Evolutionary conservation across 257 asterid genomes (phyloP).

Genomic region (Phtheirospermum japonicum): DNA sequence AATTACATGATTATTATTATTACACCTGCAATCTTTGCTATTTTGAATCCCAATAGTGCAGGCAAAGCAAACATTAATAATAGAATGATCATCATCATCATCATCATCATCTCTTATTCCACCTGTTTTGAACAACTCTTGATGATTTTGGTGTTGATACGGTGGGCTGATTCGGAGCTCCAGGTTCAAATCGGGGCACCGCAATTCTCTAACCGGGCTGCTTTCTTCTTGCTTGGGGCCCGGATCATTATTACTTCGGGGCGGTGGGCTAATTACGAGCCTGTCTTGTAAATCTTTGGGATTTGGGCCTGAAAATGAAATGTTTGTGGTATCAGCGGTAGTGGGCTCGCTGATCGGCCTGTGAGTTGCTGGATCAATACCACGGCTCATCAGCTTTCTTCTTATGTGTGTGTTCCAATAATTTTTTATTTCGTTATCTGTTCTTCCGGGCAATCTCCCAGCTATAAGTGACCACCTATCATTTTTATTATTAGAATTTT

Average conservation of each 20-base stretch:
- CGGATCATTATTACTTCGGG: not conserved
- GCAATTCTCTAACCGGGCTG: slow-evolving; percentile 35
- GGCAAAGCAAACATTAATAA: slow-evolving; percentile 49
- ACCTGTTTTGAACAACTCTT: no score
- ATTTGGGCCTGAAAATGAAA: slow-evolving; percentile 44
- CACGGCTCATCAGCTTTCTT: slow-evolving; percentile 73
- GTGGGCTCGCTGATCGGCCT: slow-evolving; percentile 47
- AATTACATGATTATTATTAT: slow-evolving; percentile 6
- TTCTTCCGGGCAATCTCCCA: slow-evolving; percentile 85
- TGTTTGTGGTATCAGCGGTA: slow-evolving; percentile 31
- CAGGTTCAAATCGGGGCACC: slow-evolving; percentile 82
- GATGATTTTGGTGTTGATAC: no score
- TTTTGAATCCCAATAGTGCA: slow-evolving; percentile 66
- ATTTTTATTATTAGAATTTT: no score
- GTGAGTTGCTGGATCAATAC: slow-evolving; percentile 85
- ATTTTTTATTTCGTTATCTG: slow-evolving; percentile 92
- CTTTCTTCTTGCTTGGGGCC: slow-evolving; percentile 26
- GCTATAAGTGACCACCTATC: slow-evolving; percentile 98
- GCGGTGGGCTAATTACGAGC: not conserved
- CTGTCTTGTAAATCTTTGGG: slow-evolving; percentile 16
- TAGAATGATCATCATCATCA: not conserved
- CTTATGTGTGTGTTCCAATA: slow-evolving; percentile 94
- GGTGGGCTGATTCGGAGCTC: slow-evolving; percentile 92
- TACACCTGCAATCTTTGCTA: slow-evolving; percentile 61
- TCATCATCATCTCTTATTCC: not conserved